Evolutionary conservation across 2,329 filamentous ascomycete genomes (phyloP), one percentile per base, ranked within the genome.

Genomic region (Aspergillus viridinutans): DNA sequence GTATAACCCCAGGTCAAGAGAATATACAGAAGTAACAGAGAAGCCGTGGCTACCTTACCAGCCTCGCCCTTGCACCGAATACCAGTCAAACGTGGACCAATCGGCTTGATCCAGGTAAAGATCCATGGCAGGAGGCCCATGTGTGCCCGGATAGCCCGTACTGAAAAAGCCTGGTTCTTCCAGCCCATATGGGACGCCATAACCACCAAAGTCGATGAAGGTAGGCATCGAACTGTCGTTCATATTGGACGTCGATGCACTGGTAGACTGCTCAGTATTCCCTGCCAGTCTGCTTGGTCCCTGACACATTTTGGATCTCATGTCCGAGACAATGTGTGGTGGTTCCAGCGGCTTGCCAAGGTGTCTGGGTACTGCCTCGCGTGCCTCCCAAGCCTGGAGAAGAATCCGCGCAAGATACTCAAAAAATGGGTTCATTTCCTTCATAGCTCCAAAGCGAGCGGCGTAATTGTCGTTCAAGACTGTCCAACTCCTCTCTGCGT

Each of bases 381-480:
- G 61, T 1, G 68, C 69, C 12, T 72, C 68, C 78, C 78, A 80
- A 14, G 73, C 76, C 43, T 74, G 70, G 2, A 80, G 63, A 17
- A 81, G 61, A 8, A 75, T 56, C 17, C 66, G 70, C 1, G 70
- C 54, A 38, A 81, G 76, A 4, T 70, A 55, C 2, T 56, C 52
- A 48, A 72, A 69, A 3, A 74, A 38, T 2, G 66, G 62, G 47
- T 52, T 63, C 52, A 17, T 55, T 52, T 38, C 49, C 9, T 53
- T 40, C 6, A 50, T 17, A 9, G 32, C 26, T 9, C 38, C 48
- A 29, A 69, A 57, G n/a, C 78, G 70, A 17, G 71, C 72, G 4
- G 73, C 67, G 53, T 72, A 80, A 55, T 81, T 81, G 3, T 76
- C 70, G 60, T 71, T 76, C 74, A 83, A 77, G 1, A 69, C 54